phyloP scores from a whole-genome alignment of 2,329 filamentous ascomycete genomes.

The Fusarium equiseti region DNA sequence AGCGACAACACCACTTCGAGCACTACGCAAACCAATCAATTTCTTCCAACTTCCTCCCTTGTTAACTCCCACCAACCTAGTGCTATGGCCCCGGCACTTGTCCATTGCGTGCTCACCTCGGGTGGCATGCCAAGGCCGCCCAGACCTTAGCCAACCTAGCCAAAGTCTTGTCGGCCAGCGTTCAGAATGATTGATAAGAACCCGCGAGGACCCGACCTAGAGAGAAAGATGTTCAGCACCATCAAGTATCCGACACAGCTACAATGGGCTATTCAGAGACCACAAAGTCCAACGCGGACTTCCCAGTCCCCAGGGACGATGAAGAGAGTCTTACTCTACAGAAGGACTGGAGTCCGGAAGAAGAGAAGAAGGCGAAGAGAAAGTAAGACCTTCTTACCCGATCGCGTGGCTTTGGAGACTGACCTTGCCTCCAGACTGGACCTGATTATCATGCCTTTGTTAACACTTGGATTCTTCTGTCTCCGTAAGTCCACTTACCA shows the following conservation, averaged over 20 bases:
- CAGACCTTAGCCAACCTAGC: conserved; percentile 10
- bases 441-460: conserved; percentile 57
- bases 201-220: not conserved
- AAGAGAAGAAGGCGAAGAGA: conserved; percentile 54
- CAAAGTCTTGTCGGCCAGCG: conserved; percentile 8
- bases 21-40: not conserved
- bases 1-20: not conserved
- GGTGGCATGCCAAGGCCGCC: conserved; percentile 34
- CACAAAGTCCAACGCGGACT: conserved; percentile 24
- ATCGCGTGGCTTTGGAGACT: not conserved
- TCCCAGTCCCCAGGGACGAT: conserved; percentile 43
- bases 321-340: conserved; percentile 48
- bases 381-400: conserved; percentile 48
- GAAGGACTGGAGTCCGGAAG: conserved; percentile 53
- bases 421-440: conserved; percentile 50
- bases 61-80: not conserved
- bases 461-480: conserved; percentile 58
- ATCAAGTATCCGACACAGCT: not conserved
- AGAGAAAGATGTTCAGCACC: not conserved
- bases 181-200: conserved; percentile 23
- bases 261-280: conserved; percentile 38
- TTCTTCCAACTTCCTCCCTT: not conserved
- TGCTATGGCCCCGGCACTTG: conserved; percentile 26
- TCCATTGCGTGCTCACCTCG: conserved; percentile 44
- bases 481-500: conserved; percentile 50